Percentiles rank a stretch among this genome's conserved stretches.
Evolutionary conservation across 768 basidiomycete genomes (phyloP).

Genomic region (Russula vinacea): DNA sequence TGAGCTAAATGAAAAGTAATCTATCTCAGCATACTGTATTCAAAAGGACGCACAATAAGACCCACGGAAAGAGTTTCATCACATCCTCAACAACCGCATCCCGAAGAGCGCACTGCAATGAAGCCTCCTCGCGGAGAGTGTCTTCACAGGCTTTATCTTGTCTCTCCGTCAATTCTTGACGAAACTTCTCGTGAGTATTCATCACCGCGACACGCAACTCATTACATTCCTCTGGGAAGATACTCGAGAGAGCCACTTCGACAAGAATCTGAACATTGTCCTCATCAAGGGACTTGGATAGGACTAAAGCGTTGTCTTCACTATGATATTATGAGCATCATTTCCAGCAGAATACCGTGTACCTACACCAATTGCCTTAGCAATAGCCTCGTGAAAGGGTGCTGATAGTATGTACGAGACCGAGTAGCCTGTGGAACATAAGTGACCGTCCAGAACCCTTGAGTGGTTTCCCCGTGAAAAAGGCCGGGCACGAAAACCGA

Average conservation of each 20-base stretch:
- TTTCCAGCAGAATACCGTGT: not conserved
- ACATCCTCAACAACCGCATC: not conserved
- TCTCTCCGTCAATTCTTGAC: not conserved
- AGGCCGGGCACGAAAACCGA: not conserved
- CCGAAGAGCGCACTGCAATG: not conserved
- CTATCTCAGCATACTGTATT: not conserved
- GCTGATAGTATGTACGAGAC: not conserved
- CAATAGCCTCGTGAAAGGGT: not conserved
- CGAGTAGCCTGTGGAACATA: not conserved
- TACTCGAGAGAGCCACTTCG: not conserved
- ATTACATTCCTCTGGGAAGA: not conserved
- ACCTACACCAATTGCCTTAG: conserved; percentile 8
- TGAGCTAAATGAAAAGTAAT: not conserved
- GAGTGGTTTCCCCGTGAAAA: conserved; percentile 27
- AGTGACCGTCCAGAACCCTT: conserved; percentile 26
- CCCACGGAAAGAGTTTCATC: conserved; percentile 7
- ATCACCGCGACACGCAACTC: not conserved
- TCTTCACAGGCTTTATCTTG: not conserved
- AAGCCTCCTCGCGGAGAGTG: not conserved
- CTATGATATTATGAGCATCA: not conserved
- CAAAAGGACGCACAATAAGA: not conserved
- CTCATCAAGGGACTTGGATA: conserved; percentile 11
- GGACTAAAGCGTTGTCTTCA: not conserved
- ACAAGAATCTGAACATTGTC: not conserved
- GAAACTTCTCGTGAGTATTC: not conserved